These are phyloP conservation scores for Calonectria pseudoturangicola DNA, from an alignment of 2,329 filamentous ascomycete species.

Conservation along the genomic window DNA sequence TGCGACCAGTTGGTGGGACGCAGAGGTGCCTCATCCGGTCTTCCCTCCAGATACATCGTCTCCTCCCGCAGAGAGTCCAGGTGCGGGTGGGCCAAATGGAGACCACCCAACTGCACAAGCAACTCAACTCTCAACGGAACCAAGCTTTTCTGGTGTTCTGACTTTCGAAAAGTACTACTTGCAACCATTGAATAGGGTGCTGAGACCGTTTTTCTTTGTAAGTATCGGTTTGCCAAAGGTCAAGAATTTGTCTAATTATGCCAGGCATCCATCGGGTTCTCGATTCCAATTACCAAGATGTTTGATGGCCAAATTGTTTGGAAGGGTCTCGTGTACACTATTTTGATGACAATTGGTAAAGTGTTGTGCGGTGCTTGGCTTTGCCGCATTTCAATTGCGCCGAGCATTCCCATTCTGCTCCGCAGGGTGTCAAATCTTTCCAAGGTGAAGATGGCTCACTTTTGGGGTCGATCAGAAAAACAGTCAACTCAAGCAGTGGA, in stretches of 20 bases:
- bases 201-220: constrained; percentile 85
- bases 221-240: constrained; percentile 45
- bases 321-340: constrained; percentile 82
- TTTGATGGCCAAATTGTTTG: constrained; percentile 79
- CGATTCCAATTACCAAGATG: constrained; percentile 83
- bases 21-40: constrained; percentile 54
- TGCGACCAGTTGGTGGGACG: constrained; percentile 76
- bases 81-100: background rate
- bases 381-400: background rate
- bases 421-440: background rate
- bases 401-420: background rate
- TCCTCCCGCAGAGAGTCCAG: background rate
- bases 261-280: constrained; percentile 81
- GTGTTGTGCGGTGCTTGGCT: constrained; percentile 77
- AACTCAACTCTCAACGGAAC: background rate
- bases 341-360: constrained; percentile 81
- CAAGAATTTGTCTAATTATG: background rate
- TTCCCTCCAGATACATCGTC: background rate
- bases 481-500: background rate
- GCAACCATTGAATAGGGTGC: constrained; percentile 66
- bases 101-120: background rate
- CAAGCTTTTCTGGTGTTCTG: background rate
- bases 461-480: background rate
- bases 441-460: constrained; percentile 21
- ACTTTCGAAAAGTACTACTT: constrained; percentile 57